Evolutionary conservation across 768 basidiomycete genomes (phyloP).

Genomic region (Auricularia sp.): DNA sequence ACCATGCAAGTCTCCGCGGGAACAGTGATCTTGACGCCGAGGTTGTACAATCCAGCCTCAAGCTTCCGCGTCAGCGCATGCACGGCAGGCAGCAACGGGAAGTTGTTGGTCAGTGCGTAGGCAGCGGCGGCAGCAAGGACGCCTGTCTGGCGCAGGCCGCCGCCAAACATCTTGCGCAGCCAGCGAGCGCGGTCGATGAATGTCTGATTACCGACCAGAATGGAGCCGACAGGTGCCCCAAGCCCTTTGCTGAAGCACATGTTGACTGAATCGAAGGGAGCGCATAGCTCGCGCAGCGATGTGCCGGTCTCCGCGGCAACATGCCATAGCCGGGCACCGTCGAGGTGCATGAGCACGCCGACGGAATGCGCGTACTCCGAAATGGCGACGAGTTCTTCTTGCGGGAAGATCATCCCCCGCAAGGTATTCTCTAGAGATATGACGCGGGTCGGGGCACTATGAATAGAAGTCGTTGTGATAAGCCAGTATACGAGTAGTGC

Average conservation of each 20-base stretch:
- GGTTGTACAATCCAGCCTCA: constrained; percentile 55
- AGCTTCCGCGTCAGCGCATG: constrained; percentile 65
- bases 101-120: constrained; percentile 80
- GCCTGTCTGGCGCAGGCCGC: constrained; percentile 91
- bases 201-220: constrained; percentile 70
- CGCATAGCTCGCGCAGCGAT: constrained; percentile 64
- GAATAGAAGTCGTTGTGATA: constrained; percentile 4
- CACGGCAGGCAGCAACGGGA: constrained; percentile 61
- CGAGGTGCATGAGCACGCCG: constrained; percentile 76
- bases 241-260: constrained; percentile 97
- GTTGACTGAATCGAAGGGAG: constrained; percentile 85
- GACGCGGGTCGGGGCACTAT: constrained; percentile 71
- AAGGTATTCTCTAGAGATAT: constrained; percentile 91
- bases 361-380: constrained; percentile 60
- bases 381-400: constrained; percentile 77
- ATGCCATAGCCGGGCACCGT: constrained; percentile 94
- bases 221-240: constrained; percentile 74
- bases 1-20: constrained; percentile 88
- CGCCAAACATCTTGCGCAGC: constrained; percentile 92
- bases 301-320: constrained; percentile 65
- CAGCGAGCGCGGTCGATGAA: constrained; percentile 76
- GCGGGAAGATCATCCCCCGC: constrained; percentile 84
- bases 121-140: constrained; percentile 72
- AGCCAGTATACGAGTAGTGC: no score
- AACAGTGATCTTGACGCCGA: constrained; percentile 65